These are phyloP conservation scores for Yarrowia sp. DNA, from an alignment of 805 yeast genomes.

Conservation along the genomic window DNA sequence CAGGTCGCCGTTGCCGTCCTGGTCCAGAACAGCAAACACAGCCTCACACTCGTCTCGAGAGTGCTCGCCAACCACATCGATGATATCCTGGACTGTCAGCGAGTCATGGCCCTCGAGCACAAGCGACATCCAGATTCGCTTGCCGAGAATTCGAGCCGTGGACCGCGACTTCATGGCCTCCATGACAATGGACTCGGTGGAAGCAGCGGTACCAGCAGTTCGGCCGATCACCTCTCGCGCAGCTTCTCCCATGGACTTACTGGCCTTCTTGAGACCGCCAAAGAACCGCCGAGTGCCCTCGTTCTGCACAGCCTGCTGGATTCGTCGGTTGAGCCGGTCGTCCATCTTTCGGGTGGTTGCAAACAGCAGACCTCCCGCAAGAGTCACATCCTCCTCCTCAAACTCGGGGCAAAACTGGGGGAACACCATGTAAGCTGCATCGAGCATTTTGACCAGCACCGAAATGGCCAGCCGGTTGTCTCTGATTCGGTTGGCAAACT, in stretches of 20 bases:
- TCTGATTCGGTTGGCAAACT: conserved; percentile 51
- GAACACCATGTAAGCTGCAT: conserved; percentile 49
- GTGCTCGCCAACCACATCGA: conserved; percentile 49
- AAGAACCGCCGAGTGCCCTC: conserved; percentile 35
- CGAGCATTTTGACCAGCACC: conserved; percentile 48
- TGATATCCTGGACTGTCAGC: conserved; percentile 49
- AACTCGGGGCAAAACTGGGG: conserved; percentile 51
- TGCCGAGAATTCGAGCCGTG: conserved; percentile 49
- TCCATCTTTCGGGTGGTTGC: conserved; percentile 41
- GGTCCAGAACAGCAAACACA: conserved; percentile 50
- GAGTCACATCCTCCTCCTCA: conserved; percentile 49
- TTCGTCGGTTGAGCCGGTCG: conserved; percentile 40
- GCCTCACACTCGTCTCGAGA: conserved; percentile 47
- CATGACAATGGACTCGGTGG: conserved; percentile 43
- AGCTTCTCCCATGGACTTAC: conserved; percentile 46
- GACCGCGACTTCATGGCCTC: conserved; percentile 48
- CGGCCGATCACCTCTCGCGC: conserved; percentile 45
- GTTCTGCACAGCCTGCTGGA: conserved; percentile 45
- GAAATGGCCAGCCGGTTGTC: conserved; percentile 49
- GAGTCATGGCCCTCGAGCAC: conserved; percentile 51
- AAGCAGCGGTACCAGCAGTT: conserved; percentile 41
- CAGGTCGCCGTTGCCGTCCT: conserved; percentile 50
- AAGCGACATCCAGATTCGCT: conserved; percentile 53
- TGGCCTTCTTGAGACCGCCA: conserved; percentile 41
- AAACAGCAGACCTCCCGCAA: conserved; percentile 45